A percentile compares a stretch with the other conserved stretches of the same genome.
phyloP scores from a whole-genome alignment of 331 rosid genomes.

The Spiraea crenata region DNA sequence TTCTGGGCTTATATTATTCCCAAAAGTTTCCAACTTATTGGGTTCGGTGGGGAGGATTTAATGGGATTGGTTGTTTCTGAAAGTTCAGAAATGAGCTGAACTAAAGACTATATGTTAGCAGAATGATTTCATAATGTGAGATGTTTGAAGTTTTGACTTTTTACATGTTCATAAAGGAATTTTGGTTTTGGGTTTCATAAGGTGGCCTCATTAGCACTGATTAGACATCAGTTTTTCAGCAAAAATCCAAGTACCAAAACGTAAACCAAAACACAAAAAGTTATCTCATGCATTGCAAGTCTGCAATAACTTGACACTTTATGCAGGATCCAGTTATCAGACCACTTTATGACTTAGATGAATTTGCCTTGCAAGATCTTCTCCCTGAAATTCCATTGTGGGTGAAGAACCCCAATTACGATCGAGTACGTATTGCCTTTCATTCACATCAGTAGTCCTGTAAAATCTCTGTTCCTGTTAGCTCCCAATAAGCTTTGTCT shows the following conservation, averaged over 20 bases:
- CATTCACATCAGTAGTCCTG: not conserved
- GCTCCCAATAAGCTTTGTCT: not conserved
- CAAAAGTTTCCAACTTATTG: too few relatives aligned
- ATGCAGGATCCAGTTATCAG: slow-evolving; percentile 68
- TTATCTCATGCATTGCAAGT: not conserved
- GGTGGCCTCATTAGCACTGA: not conserved
- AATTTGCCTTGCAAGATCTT: slow-evolving; percentile 62
- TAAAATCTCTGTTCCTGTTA: not conserved
- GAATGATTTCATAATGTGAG: not conserved
- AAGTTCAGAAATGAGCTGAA: not conserved
- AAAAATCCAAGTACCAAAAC: not conserved
- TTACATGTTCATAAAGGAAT: too few relatives aligned
- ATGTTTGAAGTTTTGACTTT: not conserved
- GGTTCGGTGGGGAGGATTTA: not conserved
- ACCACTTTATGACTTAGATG: slow-evolving; percentile 66
- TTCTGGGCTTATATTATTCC: too few relatives aligned
- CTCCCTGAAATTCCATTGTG: slow-evolving; percentile 84
- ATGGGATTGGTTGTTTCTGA: not conserved
- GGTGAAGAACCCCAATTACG: slow-evolving; percentile 90
- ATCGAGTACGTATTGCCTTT: slow-evolving; percentile 57
- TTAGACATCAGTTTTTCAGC: not conserved
- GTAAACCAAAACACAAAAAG: not conserved
- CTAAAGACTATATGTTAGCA: not conserved
- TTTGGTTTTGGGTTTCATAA: not conserved
- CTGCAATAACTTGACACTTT: slow-evolving; percentile 28